A percentile compares a stretch with the other conserved stretches of the same genome.
Evolutionary conservation across 805 yeast genomes (phyloP).

Genomic region (Huiozyma naganishii): DNA sequence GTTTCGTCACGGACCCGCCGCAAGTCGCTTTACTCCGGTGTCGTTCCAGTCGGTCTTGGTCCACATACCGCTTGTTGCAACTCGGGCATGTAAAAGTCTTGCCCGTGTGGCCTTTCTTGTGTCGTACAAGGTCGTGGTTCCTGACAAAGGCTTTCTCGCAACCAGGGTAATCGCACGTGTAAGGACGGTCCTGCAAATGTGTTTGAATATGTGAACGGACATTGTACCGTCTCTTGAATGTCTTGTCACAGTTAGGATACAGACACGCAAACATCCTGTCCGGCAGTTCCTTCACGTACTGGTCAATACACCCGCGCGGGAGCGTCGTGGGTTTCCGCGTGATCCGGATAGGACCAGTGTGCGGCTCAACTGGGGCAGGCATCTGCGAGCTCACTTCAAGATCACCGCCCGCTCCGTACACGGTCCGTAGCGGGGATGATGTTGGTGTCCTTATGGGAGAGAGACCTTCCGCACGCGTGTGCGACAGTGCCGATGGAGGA

Average conservation of each 20-base stretch:
- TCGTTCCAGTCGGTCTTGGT: conserved; percentile 79
- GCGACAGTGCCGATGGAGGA: conserved; percentile 12
- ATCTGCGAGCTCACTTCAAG: conserved; percentile 3
- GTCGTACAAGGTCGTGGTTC: conserved; percentile 89
- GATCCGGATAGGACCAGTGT: conserved; percentile 12
- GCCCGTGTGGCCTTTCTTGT: conserved; percentile 74
- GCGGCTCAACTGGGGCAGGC: conserved; percentile 10
- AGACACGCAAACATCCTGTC: conserved; percentile 64
- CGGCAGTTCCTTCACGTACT: conserved; percentile 72
- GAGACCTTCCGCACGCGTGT: background rate
- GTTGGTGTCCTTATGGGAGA: background rate
- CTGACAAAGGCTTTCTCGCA: conserved; percentile 87
- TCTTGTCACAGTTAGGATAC: conserved; percentile 68
- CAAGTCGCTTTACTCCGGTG: conserved; percentile 77
- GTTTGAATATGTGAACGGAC: conserved; percentile 94
- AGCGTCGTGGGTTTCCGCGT: conserved; percentile 30
- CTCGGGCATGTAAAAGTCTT: conserved; percentile 57
- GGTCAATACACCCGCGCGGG: conserved; percentile 85
- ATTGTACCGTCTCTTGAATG: conserved; percentile 80
- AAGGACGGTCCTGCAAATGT: conserved; percentile 89
- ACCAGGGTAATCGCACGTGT: conserved; percentile 47
- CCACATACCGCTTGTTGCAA: conserved; percentile 85
- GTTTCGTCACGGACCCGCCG: conserved; percentile 20
- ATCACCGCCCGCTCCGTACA: background rate
- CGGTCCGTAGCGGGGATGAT: background rate